Conservation (phyloP, 305 asterid species). For the Withania somnifera region DNA sequence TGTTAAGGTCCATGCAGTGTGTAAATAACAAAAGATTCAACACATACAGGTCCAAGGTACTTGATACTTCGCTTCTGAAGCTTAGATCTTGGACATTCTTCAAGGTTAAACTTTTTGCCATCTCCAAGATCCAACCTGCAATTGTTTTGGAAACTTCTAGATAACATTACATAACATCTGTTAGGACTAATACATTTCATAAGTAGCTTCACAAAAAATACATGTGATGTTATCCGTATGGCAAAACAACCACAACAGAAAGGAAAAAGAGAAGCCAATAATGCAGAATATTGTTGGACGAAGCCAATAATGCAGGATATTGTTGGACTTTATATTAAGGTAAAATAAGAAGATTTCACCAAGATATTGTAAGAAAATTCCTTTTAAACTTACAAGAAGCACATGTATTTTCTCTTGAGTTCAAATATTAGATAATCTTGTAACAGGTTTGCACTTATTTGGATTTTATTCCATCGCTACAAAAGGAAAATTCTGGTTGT, state of each 20-base stretch:
- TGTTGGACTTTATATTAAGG: neutral
- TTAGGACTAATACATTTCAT: neutral
- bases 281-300: neutral
- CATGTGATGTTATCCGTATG: neutral
- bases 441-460: neutral
- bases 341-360: neutral
- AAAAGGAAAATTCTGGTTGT: neutral
- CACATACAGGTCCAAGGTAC: constrained; percentile 78
- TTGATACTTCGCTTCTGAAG: constrained; percentile 30
- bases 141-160: neutral
- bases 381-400: neutral
- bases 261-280: neutral
- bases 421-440: neutral
- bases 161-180: neutral
- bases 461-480: neutral
- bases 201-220: neutral
- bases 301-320: too few relatives aligned
- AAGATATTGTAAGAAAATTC: neutral
- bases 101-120: constrained; percentile 65
- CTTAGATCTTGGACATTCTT: constrained; percentile 58
- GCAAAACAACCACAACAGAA: neutral
- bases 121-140: constrained; percentile 91
- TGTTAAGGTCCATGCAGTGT: neutral
- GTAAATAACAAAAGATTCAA: neutral
- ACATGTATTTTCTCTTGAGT: neutral